Evolutionary conservation across 352 stramenopile species (phyloP), one percentile per base, ranked within the genome.

Genomic region (Phytophthora brassicae): DNA sequence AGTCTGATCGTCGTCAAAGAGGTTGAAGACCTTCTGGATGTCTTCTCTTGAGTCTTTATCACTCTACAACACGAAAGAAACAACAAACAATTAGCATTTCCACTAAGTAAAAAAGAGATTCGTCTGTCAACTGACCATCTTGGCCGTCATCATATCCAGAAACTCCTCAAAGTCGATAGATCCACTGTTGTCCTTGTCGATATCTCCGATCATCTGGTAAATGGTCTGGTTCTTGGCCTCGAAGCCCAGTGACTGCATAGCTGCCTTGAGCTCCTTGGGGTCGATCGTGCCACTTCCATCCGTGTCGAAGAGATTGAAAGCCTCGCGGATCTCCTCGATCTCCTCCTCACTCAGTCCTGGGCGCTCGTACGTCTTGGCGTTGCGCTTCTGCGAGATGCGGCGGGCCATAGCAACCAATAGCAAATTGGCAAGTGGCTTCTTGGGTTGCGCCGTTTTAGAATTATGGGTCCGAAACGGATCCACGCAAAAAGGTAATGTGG

Each of bases 141-240:
- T 98, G 29, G 88, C 89, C 9, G 86, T 98, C 88, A 98, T 98
- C 90, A 98, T 98, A 66, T 98, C 90, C 23, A 99, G 75, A 70
- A 99, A 99, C 74, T 98, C 94, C 44, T 97, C 80, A 79, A 98
- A 99, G 75, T 98, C 90, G 66, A 99, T 98, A 42, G 81, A 98
- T 23, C 96, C 96, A 7, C 79, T 96, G 42, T 92, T 91, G 67
- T 98, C 91, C 72, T 97, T 98, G 77, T 99, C 96, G 58, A 98
- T 97, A 64, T 98, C 93, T 3, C 85, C 83, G 53, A 99, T 98
- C 88, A 98, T 98, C 72, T 98, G 96, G 66, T 98, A 97, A 68
- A 99, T 98, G 26, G 97, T 97, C 77, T 98, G 92, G 75, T 98
- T 98, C 77, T 98, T 98, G 45, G 92, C 88, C 70, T 99, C 94